Conservation (phyloP, 306 rosid genomes). For the Acacia crassicarpa region DNA sequence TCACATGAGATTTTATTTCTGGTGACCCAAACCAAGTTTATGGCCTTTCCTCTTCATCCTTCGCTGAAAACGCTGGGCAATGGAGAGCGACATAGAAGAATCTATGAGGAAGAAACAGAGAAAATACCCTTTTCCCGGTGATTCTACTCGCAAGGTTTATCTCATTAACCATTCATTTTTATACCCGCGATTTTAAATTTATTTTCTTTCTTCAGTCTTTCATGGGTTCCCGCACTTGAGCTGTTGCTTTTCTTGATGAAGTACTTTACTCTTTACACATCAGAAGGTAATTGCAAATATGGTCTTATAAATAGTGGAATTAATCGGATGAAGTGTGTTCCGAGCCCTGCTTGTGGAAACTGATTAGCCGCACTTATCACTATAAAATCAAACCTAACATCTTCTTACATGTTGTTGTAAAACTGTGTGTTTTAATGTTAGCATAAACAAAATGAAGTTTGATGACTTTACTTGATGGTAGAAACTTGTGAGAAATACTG, state of each 20-base stretch:
- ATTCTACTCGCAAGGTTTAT: slow-evolving; percentile 20
- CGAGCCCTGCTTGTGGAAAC: not conserved
- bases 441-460: not conserved
- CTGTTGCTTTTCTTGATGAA: not conserved
- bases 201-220: not conserved
- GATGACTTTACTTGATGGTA: not conserved
- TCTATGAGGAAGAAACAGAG: slow-evolving; percentile 14
- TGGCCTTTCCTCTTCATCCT: not conserved
- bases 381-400: not conserved
- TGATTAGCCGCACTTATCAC: not conserved
- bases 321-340: not conserved
- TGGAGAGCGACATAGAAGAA: slow-evolving; percentile 26
- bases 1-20: not conserved
- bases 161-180: not conserved
- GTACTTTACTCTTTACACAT: not conserved
- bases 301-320: not conserved
- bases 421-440: not conserved
- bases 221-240: not conserved
- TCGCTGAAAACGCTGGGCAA: not conserved
- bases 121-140: slow-evolving; percentile 10
- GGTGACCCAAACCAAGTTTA: not conserved
- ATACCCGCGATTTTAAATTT: not conserved
- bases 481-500: not conserved
- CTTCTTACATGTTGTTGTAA: not conserved
- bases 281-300: not conserved